These are phyloP conservation scores for Filosporella fistucella DNA, from an alignment of 495 filamentous ascomycete genomes.

Conservation along the genomic window DNA sequence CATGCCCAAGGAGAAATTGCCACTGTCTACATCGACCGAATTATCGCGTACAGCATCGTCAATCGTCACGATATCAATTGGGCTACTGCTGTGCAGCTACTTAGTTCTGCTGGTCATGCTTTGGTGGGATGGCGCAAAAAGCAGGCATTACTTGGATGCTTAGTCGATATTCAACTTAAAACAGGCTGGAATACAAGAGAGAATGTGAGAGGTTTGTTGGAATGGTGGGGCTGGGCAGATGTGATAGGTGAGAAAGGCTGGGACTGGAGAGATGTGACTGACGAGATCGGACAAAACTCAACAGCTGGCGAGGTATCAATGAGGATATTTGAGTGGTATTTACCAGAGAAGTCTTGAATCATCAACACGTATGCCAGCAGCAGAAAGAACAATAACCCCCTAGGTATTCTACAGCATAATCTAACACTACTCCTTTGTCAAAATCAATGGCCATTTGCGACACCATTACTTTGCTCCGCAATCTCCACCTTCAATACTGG, in stretches of 20 bases:
- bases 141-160: neutral
- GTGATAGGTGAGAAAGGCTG: neutral
- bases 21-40: no score
- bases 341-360: slow-evolving; percentile 13
- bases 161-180: neutral
- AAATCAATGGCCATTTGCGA: no score
- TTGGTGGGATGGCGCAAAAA: slow-evolving; percentile 1
- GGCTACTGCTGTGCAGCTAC: no score
- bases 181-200: slow-evolving; percentile 2
- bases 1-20: no score
- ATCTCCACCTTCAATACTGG: no score
- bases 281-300: neutral
- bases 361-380: slow-evolving; percentile 22
- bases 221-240: slow-evolving; percentile 2
- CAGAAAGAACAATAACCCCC: no score
- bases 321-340: neutral
- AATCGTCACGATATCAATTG: no score
- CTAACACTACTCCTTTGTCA: no score
- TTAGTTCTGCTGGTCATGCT: no score
- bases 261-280: slow-evolving; percentile 1
- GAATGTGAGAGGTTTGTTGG: neutral
- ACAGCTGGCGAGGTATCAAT: neutral
- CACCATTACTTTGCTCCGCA: no score
- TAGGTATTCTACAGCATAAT: no score
- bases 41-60: no score